phyloP scores from a whole-genome alignment of 768 basidiomycete species.

The Clitopilus passeckerianus region DNA sequence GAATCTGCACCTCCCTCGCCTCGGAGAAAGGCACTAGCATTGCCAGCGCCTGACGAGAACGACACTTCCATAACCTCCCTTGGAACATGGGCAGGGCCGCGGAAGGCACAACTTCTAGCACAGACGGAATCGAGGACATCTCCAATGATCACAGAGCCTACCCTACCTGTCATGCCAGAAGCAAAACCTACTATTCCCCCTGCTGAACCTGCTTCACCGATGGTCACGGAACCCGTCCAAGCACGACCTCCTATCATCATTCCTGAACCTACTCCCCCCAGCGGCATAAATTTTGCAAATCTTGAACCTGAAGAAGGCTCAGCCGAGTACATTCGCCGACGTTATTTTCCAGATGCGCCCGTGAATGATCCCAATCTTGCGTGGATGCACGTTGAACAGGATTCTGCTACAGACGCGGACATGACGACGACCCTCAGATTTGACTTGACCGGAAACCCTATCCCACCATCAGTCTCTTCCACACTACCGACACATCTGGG shows the following conservation, averaged over 20 bases:
- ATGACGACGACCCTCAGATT: conserved; percentile 54
- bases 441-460: conserved; percentile 68
- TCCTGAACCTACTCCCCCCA: not conserved
- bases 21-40: conserved; percentile 50
- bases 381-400: conserved; percentile 58
- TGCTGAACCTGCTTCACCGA: not conserved
- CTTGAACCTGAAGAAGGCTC: conserved; percentile 60
- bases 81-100: conserved; percentile 29
- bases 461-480: conserved; percentile 48
- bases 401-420: conserved; percentile 19
- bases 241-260: not conserved
- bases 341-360: conserved; percentile 74
- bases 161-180: not conserved
- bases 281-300: not conserved
- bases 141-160: not conserved
- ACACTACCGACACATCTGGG: conserved; percentile 80
- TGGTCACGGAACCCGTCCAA: not conserved
- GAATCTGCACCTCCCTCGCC: conserved; percentile 80
- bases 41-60: conserved; percentile 43
- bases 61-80: conserved; percentile 34
- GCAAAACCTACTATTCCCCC: not conserved
- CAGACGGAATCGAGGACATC: not conserved
- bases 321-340: conserved; percentile 77
- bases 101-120: conserved; percentile 8
- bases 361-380: conserved; percentile 68